These are phyloP conservation scores for Lactarius hatsudake DNA, from an alignment of 768 basidiomycete genomes.

Conservation along the genomic window DNA sequence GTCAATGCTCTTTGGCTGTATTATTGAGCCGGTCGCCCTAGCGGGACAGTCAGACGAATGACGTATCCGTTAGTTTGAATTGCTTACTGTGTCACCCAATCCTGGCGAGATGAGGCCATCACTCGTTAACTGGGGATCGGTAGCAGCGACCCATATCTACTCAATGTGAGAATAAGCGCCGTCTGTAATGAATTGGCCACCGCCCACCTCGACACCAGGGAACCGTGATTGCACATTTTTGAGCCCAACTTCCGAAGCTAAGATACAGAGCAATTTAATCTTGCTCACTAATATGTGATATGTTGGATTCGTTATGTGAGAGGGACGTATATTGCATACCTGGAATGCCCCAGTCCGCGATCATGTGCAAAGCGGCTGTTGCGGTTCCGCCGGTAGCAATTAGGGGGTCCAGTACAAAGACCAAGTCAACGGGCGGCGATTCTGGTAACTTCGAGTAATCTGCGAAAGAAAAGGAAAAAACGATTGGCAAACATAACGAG, in stretches of 20 bases:
- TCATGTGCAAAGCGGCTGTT: conserved; percentile 82
- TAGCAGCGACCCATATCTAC: conserved; percentile 84
- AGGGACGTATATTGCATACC: conserved; percentile 38
- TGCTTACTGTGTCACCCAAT: conserved; percentile 81
- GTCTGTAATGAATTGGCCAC: conserved; percentile 3
- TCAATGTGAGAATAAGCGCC: neutral
- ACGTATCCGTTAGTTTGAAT: neutral
- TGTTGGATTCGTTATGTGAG: neutral
- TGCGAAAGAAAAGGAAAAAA: conserved; percentile 32
- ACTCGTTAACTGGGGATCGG: conserved; percentile 67
- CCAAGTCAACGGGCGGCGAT: conserved; percentile 69
- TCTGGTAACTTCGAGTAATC: conserved; percentile 90
- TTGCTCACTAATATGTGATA: conserved; percentile 45
- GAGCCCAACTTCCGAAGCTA: conserved; percentile 77
- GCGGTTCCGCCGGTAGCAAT: conserved; percentile 95
- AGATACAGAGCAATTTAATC: conserved; percentile 79
- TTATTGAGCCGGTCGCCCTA: conserved; percentile 87
- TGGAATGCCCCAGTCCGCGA: conserved; percentile 78
- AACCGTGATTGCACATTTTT: conserved; percentile 57
- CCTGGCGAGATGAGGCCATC: conserved; percentile 88
- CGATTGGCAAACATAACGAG: neutral
- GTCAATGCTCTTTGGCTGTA: conserved; percentile 38
- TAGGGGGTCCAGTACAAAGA: conserved; percentile 89
- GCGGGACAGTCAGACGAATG: neutral
- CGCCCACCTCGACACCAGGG: conserved; percentile 76